Percentiles rank a stretch among this genome's conserved stretches.
phyloP scores from a whole-genome alignment of 441 rosid species.

The Croton laevigatus region DNA sequence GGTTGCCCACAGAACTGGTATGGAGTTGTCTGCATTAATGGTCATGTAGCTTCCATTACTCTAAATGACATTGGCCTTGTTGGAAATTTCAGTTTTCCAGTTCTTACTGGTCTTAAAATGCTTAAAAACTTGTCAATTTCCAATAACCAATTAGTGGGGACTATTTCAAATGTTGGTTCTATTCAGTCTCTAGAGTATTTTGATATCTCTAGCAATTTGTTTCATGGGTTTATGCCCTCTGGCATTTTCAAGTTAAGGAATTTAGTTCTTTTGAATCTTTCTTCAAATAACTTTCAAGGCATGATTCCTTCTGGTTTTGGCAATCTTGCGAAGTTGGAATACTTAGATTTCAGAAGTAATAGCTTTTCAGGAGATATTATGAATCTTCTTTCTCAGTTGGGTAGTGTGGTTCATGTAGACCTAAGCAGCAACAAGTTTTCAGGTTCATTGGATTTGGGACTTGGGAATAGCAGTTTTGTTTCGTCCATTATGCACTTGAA shows the following conservation, averaged over 20 bases:
- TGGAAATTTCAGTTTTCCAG: slow-evolving; percentile 70
- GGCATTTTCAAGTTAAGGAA: slow-evolving; percentile 38
- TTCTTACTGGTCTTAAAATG: slow-evolving; percentile 49
- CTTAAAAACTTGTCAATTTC: slow-evolving; percentile 63
- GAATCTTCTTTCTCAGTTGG: slow-evolving; percentile 54
- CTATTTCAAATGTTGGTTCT: slow-evolving; percentile 57
- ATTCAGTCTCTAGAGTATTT: slow-evolving; percentile 49
- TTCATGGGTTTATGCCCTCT: slow-evolving; percentile 56
- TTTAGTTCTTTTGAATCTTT: slow-evolving; percentile 51
- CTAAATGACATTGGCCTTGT: slow-evolving; percentile 56
- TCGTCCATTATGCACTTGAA: slow-evolving; percentile 60
- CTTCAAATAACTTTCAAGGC: slow-evolving; percentile 55
- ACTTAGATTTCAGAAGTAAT: slow-evolving; percentile 63
- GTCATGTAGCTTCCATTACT: slow-evolving; percentile 56
- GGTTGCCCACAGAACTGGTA: slow-evolving; percentile 74
- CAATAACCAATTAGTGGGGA: slow-evolving; percentile 58
- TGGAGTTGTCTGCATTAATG: slow-evolving; percentile 58
- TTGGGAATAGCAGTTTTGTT: slow-evolving; percentile 54
- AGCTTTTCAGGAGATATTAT: slow-evolving; percentile 66
- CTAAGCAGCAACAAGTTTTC: slow-evolving; percentile 65
- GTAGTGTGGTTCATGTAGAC: slow-evolving; percentile 47
- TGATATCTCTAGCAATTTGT: slow-evolving; percentile 58
- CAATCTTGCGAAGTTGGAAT: slow-evolving; percentile 46
- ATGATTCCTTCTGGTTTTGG: slow-evolving; percentile 47
- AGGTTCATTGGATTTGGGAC: slow-evolving; percentile 71